These are phyloP conservation scores for Fomitopsis betulina DNA, from an alignment of 1,284 basidiomycete genomes.

Conservation along the genomic window DNA sequence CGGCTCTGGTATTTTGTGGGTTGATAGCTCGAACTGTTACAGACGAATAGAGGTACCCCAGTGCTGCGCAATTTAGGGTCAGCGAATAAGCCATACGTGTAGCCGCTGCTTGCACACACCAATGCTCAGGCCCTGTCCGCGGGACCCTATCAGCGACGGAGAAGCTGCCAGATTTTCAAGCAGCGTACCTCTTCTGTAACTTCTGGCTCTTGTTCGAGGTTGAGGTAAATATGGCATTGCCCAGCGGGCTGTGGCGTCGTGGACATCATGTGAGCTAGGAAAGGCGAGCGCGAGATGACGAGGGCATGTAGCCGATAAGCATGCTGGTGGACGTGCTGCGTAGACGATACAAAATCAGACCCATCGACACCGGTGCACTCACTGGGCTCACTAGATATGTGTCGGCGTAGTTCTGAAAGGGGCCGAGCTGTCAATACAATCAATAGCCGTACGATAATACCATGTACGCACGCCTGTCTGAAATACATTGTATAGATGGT, in stretches of 20 bases:
- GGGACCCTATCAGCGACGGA: neutral
- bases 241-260: conserved; percentile 60
- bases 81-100: neutral
- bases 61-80: conserved; percentile 36
- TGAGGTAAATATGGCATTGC: conserved; percentile 66
- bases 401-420: conserved; percentile 70
- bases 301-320: conserved; percentile 75
- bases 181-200: conserved; percentile 74
- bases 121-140: neutral
- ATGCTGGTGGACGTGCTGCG: conserved; percentile 70
- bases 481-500: conserved; percentile 73
- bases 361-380: neutral
- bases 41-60: conserved; percentile 78
- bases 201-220: conserved; percentile 72
- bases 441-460: neutral
- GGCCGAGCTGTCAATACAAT: neutral
- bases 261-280: conserved; percentile 80
- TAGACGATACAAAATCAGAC: neutral
- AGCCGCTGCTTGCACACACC: neutral
- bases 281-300: conserved; percentile 82
- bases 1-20: conserved; percentile 74
- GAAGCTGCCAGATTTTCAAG: neutral
- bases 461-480: conserved; percentile 62
- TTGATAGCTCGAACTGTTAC: conserved; percentile 63
- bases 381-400: conserved; percentile 58